phyloP scores from a whole-genome alignment of 2,329 filamentous ascomycete species.

The Xylaria sp. region DNA sequence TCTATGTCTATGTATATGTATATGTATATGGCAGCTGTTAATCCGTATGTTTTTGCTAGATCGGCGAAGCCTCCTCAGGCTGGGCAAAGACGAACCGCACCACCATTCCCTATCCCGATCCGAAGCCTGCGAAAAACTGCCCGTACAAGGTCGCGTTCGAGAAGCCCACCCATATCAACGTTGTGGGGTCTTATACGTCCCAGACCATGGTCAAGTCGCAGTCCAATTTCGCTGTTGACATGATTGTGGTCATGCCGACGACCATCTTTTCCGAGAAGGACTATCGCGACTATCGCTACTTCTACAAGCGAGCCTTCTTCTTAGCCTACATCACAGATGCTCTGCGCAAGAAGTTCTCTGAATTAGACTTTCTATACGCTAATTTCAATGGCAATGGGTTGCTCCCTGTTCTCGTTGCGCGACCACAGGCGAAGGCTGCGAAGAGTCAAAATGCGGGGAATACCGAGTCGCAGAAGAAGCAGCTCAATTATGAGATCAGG shows the following conservation, averaged over 20 bases:
- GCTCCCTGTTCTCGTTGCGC: conserved; percentile 72
- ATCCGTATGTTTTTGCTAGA: conserved; percentile 55
- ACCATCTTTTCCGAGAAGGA: conserved; percentile 92
- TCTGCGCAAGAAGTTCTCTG: conserved; percentile 68
- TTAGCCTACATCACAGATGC: conserved; percentile 81
- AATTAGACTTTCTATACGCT: conserved; percentile 71
- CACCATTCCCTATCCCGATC: conserved; percentile 85
- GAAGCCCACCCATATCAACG: conserved; percentile 81
- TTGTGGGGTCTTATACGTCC: conserved; percentile 86
- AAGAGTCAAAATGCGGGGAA: conserved; percentile 41
- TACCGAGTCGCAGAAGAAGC: conserved; percentile 29
- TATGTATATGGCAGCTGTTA: conserved; percentile 14
- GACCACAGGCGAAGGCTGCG: conserved; percentile 50
- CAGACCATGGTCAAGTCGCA: conserved; percentile 77
- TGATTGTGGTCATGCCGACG: conserved; percentile 87
- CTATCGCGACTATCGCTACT: conserved; percentile 91
- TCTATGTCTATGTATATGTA: not conserved
- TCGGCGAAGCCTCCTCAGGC: conserved; percentile 73
- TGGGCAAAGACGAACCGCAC: conserved; percentile 76
- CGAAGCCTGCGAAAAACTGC: conserved; percentile 77
- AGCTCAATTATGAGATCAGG: conserved; percentile 69
- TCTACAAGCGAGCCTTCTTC: conserved; percentile 94
- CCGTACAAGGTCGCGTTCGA: conserved; percentile 85
- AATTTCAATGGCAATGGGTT: conserved; percentile 78
- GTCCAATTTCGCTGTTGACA: conserved; percentile 72